Percentiles rank a stretch among this genome's conserved stretches.
Conservation (phyloP, 106 monocot genomes). For the Platanthera zijinensis region DNA sequence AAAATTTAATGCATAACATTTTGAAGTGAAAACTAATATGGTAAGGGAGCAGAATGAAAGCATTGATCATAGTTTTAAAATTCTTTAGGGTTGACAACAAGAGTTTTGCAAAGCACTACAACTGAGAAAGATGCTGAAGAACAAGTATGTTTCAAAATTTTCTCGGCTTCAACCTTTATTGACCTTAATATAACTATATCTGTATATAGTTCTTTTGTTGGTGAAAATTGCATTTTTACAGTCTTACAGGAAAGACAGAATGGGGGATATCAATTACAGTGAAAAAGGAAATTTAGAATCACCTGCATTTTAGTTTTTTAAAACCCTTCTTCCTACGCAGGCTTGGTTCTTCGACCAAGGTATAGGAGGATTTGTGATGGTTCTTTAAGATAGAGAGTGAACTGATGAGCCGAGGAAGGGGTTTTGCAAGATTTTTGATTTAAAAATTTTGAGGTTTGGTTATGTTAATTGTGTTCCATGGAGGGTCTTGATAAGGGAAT, state of each 20-base stretch:
- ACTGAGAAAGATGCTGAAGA: slow-evolving; percentile 78
- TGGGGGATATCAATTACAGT: too few species aligned
- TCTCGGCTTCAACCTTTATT: neutral
- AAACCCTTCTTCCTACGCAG: too few species aligned
- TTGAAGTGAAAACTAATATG: neutral
- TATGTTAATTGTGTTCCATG: too few species aligned
- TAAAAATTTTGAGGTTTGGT: too few species aligned
- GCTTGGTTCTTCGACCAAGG: too few species aligned
- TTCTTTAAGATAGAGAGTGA: too few species aligned
- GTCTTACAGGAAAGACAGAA: neutral
- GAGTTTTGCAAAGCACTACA: slow-evolving; percentile 65
- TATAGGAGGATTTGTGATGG: too few species aligned
- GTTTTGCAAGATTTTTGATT: too few species aligned
- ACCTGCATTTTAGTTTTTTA: too few species aligned
- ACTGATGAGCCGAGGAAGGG: too few species aligned
- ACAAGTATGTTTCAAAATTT: slow-evolving; percentile 37
- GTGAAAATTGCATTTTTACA: neutral
- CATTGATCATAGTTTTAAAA: neutral
- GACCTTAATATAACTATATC: neutral
- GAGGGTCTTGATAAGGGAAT: too few species aligned
- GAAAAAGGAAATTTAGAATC: too few species aligned
- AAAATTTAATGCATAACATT: slow-evolving; percentile 1
- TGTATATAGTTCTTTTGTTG: neutral
- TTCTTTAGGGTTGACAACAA: slow-evolving; percentile 61
- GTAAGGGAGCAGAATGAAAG: neutral